These are phyloP conservation scores for Zea luxurians DNA, from an alignment of 176 grass and related monocot species.

Conservation along the genomic window DNA sequence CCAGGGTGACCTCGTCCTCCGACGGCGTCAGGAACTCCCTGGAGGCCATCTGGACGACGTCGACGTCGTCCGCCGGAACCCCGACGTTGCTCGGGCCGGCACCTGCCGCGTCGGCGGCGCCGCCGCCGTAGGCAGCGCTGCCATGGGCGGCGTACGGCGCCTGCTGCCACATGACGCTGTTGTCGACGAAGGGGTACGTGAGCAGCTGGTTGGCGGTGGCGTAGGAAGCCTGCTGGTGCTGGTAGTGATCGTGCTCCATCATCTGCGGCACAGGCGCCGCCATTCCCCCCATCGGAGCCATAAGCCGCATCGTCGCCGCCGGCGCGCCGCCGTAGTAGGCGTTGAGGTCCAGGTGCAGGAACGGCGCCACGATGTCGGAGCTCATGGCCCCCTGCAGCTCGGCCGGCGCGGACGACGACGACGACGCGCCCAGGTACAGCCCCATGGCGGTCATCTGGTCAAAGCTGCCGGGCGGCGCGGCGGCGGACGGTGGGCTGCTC, in stretches of 20 bases:
- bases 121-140: not conserved
- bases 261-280: not conserved
- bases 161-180: constrained; percentile 3
- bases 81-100: not conserved
- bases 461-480: not conserved
- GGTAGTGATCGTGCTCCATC: not conserved
- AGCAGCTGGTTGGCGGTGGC: not conserved
- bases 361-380: not conserved
- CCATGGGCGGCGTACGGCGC: not conserved
- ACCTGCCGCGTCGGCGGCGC: not conserved
- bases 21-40: constrained; percentile 41
- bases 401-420: not conserved
- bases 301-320: not conserved
- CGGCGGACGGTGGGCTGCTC: not conserved
- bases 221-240: not conserved
- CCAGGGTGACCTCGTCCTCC: constrained; percentile 26
- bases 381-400: not conserved
- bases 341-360: constrained; percentile 27
- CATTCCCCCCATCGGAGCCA: not conserved
- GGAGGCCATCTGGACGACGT: constrained; percentile 52
- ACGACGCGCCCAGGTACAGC: not conserved
- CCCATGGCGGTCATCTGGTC: not conserved
- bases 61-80: not conserved
- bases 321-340: constrained; percentile 4
- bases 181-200: constrained; percentile 28